A percentile compares a stretch with the other conserved stretches of the same genome.
Conservation (phyloP, 1,139 yeast genomes). For the Sporopachydermia cereana region DNA sequence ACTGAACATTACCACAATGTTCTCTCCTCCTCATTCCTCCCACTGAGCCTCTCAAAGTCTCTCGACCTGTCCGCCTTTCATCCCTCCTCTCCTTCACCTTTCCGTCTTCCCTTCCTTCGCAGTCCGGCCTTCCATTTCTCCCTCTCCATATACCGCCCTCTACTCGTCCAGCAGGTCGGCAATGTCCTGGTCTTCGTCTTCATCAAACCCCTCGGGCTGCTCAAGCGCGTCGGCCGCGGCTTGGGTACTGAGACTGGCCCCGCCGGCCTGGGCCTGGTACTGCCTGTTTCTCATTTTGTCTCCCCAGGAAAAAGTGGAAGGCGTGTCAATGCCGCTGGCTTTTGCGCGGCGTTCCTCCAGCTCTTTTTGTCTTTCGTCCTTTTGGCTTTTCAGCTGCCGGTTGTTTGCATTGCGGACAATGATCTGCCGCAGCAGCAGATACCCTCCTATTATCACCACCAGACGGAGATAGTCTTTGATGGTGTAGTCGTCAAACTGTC, state of each 20-base stretch:
- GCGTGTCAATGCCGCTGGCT: neutral
- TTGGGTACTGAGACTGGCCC: neutral
- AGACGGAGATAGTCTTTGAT: constrained; percentile 19
- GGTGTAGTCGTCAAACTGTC: constrained; percentile 13
- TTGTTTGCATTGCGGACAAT: neutral
- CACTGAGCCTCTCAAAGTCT: too few relatives aligned
- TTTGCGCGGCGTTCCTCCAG: neutral
- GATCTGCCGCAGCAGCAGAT: constrained; percentile 16
- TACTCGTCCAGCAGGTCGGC: neutral
- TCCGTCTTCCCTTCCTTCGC: too few relatives aligned
- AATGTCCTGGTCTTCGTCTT: neutral
- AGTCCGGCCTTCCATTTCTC: too few relatives aligned
- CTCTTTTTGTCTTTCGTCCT: neutral
- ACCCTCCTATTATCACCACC: constrained; percentile 16
- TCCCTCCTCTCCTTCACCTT: too few relatives aligned
- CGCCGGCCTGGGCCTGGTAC: neutral
- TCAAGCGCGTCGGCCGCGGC: neutral
- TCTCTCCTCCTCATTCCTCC: too few relatives aligned
- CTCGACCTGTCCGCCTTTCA: too few relatives aligned
- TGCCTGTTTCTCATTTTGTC: neutral
- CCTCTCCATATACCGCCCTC: too few relatives aligned
- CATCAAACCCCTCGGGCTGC: neutral
- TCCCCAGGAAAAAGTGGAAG: constrained; percentile 2
- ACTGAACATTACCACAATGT: too few relatives aligned
- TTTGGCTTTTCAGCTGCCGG: neutral